phyloP scores from a whole-genome alignment of 2,329 filamentous ascomycete genomes.

The Endocalyx cinctus region DNA sequence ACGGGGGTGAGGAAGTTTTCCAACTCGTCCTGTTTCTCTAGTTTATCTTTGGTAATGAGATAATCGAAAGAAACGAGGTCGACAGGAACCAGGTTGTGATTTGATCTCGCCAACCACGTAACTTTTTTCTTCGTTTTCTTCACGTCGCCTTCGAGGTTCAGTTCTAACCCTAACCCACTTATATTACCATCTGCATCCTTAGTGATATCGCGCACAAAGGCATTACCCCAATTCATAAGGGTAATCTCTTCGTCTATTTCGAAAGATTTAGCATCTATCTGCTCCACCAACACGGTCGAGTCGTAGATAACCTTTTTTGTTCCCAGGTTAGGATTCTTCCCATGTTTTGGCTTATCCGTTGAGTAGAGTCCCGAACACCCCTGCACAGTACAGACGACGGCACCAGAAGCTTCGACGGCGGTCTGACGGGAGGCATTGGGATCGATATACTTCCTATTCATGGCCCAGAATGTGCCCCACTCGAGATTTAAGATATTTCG shows the following conservation, averaged over 20 bases:
- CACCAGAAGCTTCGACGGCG: conserved; percentile 60
- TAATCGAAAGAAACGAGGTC: conserved; percentile 90
- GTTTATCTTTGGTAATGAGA: conserved; percentile 85
- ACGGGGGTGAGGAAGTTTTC: conserved; percentile 74
- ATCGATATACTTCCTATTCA: conserved; percentile 76
- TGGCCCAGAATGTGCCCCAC: conserved; percentile 66
- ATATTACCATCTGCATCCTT: conserved; percentile 49
- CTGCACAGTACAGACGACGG: conserved; percentile 62
- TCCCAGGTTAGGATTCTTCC: conserved; percentile 77
- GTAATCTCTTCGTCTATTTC: conserved; percentile 82
- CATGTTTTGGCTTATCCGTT: conserved; percentile 72
- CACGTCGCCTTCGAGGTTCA: conserved; percentile 82
- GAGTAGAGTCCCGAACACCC: conserved; percentile 59
- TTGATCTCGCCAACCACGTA: conserved; percentile 74
- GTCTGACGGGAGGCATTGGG: conserved; percentile 67
- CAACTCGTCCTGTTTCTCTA: conserved; percentile 76
- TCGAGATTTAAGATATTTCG: conserved; percentile 77
- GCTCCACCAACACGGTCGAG: conserved; percentile 69
- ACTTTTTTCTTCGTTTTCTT: conserved; percentile 94
- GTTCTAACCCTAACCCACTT: conserved; percentile 67
- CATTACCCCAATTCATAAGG: conserved; percentile 91
- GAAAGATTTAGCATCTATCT: conserved; percentile 75
- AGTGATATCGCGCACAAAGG: conserved; percentile 65
- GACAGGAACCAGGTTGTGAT: conserved; percentile 68
- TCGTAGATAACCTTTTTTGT: conserved; percentile 77